phyloP scores from a whole-genome alignment of 2,329 filamentous ascomycete genomes.

The Talaromyces islandicus region DNA sequence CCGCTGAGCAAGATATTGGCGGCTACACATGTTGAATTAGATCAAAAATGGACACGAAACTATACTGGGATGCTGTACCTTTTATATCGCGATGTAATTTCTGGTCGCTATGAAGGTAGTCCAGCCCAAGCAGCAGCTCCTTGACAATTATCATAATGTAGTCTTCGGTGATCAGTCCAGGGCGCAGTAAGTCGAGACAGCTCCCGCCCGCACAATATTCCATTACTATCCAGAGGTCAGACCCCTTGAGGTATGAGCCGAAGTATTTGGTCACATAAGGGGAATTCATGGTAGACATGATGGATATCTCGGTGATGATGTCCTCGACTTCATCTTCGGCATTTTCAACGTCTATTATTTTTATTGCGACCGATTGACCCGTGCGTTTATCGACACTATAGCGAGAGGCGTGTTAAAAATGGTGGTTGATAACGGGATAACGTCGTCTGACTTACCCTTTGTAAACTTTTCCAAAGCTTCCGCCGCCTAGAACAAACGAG shows the following conservation, averaged over 20 bases:
- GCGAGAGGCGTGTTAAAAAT: slow-evolving; percentile 5
- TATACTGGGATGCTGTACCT: slow-evolving; percentile 47
- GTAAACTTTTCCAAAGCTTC: slow-evolving; percentile 97
- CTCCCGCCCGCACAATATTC: slow-evolving; percentile 97
- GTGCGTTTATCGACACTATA: slow-evolving; percentile 82
- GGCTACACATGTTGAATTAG: slow-evolving; percentile 46
- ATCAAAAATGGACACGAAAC: not conserved
- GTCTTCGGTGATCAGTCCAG: slow-evolving; percentile 82
- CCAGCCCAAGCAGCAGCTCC: slow-evolving; percentile 81
- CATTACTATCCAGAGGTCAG: slow-evolving; percentile 99
- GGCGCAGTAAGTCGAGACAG: slow-evolving; percentile 93
- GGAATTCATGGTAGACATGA: slow-evolving; percentile 90
- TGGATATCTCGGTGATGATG: slow-evolving; percentile 98
- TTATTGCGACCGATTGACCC: slow-evolving; percentile 92
- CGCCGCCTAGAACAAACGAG: slow-evolving; percentile 59
- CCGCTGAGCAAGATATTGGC: slow-evolving; percentile 86
- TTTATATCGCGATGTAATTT: slow-evolving; percentile 97
- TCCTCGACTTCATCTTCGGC: slow-evolving; percentile 99
- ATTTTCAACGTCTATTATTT: slow-evolving; percentile 97
- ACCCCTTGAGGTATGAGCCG: slow-evolving; percentile 92
- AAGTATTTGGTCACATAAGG: slow-evolving; percentile 97
- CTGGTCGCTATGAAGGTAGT: slow-evolving; percentile 91
- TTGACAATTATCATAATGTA: slow-evolving; percentile 95
- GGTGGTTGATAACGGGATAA: slow-evolving; percentile 1
- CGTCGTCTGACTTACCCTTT: slow-evolving; percentile 63